Percentiles rank a stretch among this genome's conserved stretches.
Conservation (phyloP, 352 stramenopile genomes). For the Pythium sp. region DNA sequence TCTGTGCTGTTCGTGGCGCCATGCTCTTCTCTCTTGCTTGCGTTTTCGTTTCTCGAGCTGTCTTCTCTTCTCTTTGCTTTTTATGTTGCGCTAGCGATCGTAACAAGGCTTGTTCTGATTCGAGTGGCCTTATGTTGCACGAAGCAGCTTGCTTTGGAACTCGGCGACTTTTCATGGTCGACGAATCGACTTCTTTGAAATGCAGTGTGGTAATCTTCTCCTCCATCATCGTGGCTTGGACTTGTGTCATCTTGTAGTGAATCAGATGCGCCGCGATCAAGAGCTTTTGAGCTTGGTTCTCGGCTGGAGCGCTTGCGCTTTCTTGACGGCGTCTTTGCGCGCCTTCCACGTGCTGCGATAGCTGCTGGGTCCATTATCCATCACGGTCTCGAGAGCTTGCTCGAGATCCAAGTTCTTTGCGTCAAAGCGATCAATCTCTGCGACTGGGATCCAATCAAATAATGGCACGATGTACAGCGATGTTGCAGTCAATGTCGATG, state of each 20-base stretch:
- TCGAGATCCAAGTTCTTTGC: slow-evolving; percentile 56
- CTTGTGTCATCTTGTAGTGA: no score
- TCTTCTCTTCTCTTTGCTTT: not conserved
- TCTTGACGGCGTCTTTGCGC: slow-evolving; percentile 65
- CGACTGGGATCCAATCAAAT: slow-evolving; percentile 73
- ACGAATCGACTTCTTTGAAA: no score
- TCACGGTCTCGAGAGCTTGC: slow-evolving; percentile 55
- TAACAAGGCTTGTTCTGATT: no score
- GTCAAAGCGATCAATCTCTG: slow-evolving; percentile 73
- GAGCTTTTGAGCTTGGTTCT: slow-evolving; percentile 10
- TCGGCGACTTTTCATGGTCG: no score
- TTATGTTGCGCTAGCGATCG: not conserved
- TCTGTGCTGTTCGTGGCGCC: slow-evolving; percentile 41
- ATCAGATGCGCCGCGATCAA: not conserved
- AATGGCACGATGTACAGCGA: slow-evolving; percentile 68
- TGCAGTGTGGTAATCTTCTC: no score
- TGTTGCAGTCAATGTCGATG: slow-evolving; percentile 39
- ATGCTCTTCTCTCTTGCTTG: slow-evolving; percentile 22
- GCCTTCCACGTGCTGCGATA: slow-evolving; percentile 63
- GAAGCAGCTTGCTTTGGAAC: no score
- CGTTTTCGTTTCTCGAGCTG: not conserved
- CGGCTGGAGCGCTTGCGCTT: slow-evolving; percentile 22
- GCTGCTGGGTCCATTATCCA: slow-evolving; percentile 22
- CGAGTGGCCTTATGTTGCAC: no score
- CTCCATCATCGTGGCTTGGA: no score